Evolutionary conservation across 345 rosid genomes (phyloP).

Genomic region (Citrus cavaleriei): DNA sequence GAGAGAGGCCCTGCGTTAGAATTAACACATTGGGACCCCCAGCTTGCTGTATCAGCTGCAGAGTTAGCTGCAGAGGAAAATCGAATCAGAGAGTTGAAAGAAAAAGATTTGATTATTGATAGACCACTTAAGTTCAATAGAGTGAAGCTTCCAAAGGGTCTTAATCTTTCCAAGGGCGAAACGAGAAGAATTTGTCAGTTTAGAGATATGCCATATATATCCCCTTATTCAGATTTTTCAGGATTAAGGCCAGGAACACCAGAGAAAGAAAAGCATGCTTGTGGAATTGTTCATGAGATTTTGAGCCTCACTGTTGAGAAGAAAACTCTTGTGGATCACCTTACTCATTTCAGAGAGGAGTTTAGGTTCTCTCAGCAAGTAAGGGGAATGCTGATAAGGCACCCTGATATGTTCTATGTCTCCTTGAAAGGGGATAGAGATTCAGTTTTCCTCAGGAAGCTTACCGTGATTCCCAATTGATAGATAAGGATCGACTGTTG

Average conservation of each 20-base stretch:
- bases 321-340: conserved; percentile 93
- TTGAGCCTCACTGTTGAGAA: conserved; percentile 87
- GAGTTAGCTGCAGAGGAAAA: conserved; percentile 83
- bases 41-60: conserved; percentile 87
- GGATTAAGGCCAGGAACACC: conserved; percentile 59
- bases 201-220: conserved; percentile 74
- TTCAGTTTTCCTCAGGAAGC: conserved; percentile 96
- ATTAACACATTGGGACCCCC: conserved; percentile 90
- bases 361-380: conserved; percentile 92
- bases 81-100: conserved; percentile 46
- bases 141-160: conserved; percentile 83
- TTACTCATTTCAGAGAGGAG: conserved; percentile 93
- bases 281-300: conserved; percentile 87
- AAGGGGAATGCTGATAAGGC: conserved; percentile 92
- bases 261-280: conserved; percentile 85
- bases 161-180: conserved; percentile 79
- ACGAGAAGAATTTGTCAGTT: conserved; percentile 70
- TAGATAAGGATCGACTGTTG: conserved; percentile 74
- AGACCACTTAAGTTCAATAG: conserved; percentile 79
- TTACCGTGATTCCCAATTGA: conserved; percentile 71
- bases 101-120: conserved; percentile 74
- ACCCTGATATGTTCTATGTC: conserved; percentile 90
- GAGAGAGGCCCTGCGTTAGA: conserved; percentile 84
- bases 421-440: conserved; percentile 94
- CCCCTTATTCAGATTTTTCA: conserved; percentile 88